Evolutionary conservation across 1,284 basidiomycete species (phyloP), one percentile per base, ranked within the genome.

Genomic region (Malassezia nana): DNA sequence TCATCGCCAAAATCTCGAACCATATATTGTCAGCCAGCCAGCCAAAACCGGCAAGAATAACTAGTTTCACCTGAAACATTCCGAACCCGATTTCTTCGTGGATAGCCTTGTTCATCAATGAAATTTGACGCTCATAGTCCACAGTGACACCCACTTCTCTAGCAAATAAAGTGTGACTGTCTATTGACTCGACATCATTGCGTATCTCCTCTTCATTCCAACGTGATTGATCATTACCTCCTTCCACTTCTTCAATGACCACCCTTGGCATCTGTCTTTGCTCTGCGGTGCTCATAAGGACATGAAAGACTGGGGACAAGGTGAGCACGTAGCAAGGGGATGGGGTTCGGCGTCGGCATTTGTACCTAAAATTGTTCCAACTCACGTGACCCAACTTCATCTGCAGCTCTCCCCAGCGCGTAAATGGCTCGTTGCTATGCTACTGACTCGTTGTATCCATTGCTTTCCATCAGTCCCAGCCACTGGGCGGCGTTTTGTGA

Each of bases 41-140:
- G 46, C 80, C 80, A 22, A 79, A 70, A 32, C 82, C 82, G 33
- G 80, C 78, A 7, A 82, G 75, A 47, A 78, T 56, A 61, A 82
- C 82, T 30, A 83, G 76, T 69, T 82, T 79, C 58, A 76, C 74
- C 64, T 83, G 82, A 72, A 82, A 83, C 47, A 76, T 76, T 13
- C 82, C 82, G 55, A 81, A 82, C 18, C 82, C 82, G 52, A 83
- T 67, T 15, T 66, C 62, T 28, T 66, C 58, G 49, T 63, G 64
- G 51, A 70, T 65, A 28, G 59, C 47, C n/a, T 51, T 41, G 51
- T 71, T 71, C 50, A 69, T 39, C 6, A 69, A 52, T 2, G 57
- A 50, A 8, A 68, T 59, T 56, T 71, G 69, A 40, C 68, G 62
- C 50, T 67, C 64, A 58, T 66, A 68, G 1, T 58, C 47, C 4